Conservation (phyloP, 768 basidiomycete genomes). For the Gelatoporia subvermispora region DNA sequence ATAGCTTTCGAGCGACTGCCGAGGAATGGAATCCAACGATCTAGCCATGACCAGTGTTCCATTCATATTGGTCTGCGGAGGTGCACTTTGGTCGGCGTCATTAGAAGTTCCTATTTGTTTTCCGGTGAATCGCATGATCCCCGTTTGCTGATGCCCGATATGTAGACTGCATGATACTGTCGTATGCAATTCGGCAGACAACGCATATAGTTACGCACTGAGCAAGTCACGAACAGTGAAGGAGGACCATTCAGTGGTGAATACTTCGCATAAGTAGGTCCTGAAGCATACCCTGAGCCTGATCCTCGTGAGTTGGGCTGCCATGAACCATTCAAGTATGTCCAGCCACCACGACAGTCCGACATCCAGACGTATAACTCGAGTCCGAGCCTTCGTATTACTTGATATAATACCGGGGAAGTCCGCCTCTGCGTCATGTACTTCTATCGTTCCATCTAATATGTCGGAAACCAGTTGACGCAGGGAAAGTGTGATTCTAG, state of each 20-base stretch:
- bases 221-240: neutral
- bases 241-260: neutral
- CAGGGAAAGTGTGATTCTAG: conserved; percentile 3
- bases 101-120: neutral
- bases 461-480: conserved; percentile 5
- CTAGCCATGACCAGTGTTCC: neutral
- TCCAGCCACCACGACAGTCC: conserved; percentile 7
- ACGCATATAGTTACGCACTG: neutral
- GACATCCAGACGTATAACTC: conserved; percentile 3
- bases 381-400: neutral
- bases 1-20: conserved; percentile 4
- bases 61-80: neutral
- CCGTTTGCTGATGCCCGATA: neutral
- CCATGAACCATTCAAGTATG: neutral
- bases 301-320: neutral
- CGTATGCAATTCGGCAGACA: neutral
- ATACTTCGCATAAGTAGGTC: neutral
- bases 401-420: conserved; percentile 6
- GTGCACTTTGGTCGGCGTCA: neutral
- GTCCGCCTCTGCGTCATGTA: conserved; percentile 4
- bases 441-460: conserved; percentile 3
- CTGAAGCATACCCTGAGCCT: neutral
- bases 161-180: neutral
- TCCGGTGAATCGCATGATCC: neutral
- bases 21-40: conserved; percentile 14